Conservation (phyloP, 2,329 filamentous ascomycete genomes). For the Didymellaceae sp. region DNA sequence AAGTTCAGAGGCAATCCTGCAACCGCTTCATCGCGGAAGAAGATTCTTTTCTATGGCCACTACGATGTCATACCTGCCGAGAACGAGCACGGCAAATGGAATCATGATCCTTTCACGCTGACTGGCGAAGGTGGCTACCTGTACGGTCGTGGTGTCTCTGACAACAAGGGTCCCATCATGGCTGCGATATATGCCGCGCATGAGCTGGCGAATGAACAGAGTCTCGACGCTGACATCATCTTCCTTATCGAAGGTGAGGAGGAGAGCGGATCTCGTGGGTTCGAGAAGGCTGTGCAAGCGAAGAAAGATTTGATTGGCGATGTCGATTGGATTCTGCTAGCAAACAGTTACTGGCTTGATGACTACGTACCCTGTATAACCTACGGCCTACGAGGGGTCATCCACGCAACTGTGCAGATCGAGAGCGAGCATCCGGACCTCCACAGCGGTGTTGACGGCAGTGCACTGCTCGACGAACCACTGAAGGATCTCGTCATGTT, state of each 20-base stretch:
- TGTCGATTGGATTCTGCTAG: constrained; percentile 91
- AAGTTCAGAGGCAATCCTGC: constrained; percentile 80
- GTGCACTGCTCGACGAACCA: constrained; percentile 86
- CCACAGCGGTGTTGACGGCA: constrained; percentile 96
- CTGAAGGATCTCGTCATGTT: constrained; percentile 88
- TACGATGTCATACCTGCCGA: constrained; percentile 97
- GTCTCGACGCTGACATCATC: constrained; percentile 83
- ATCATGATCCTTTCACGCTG: constrained; percentile 85
- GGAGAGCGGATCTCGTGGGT: constrained; percentile 90
- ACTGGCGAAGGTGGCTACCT: constrained; percentile 89
- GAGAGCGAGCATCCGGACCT: constrained; percentile 86
- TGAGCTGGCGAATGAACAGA: constrained; percentile 83
- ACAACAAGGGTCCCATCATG: constrained; percentile 96
- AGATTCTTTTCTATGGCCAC: constrained; percentile 95
- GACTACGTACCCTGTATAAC: constrained; percentile 95
- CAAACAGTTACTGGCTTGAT: constrained; percentile 98
- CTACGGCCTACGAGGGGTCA: constrained; percentile 89
- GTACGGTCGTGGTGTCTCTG: constrained; percentile 94
- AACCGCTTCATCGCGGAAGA: constrained; percentile 72
- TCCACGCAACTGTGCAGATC: constrained; percentile 89
- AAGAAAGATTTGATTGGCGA: constrained; percentile 86
- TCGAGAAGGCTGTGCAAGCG: constrained; percentile 79
- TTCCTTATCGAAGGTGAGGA: constrained; percentile 98
- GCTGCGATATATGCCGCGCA: constrained; percentile 93
- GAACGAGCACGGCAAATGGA: constrained; percentile 81